These are phyloP conservation scores for Ustilago nuda DNA, from an alignment of 1,284 basidiomycete genomes.

Conservation along the genomic window DNA sequence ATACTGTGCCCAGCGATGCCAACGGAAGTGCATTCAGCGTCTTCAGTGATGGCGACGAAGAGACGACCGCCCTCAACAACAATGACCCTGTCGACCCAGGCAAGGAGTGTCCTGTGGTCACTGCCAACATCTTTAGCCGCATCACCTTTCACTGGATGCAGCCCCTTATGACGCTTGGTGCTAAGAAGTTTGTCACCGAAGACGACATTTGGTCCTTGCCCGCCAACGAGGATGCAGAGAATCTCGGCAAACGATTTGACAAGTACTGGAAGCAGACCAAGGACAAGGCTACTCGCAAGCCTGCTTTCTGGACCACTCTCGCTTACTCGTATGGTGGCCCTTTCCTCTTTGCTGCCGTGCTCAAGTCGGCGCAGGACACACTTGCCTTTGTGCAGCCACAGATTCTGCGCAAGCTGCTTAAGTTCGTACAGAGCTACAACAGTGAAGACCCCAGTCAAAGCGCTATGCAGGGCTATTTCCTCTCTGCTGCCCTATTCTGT, in stretches of 20 bases:
- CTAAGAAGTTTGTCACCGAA: slow-evolving; percentile 81
- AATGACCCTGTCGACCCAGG: slow-evolving; percentile 76
- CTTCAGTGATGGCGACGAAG: slow-evolving; percentile 47
- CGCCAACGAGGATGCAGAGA: slow-evolving; percentile 71
- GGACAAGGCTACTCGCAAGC: slow-evolving; percentile 78
- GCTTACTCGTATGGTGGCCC: slow-evolving; percentile 72
- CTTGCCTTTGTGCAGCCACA: slow-evolving; percentile 84
- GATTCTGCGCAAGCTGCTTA: slow-evolving; percentile 81
- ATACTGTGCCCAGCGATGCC: slow-evolving; percentile 21
- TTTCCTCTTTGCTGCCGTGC: slow-evolving; percentile 72
- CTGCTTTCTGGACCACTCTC: slow-evolving; percentile 75
- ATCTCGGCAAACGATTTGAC: slow-evolving; percentile 76
- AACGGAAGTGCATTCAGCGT: slow-evolving; percentile 52
- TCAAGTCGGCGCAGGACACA: slow-evolving; percentile 52
- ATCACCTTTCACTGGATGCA: slow-evolving; percentile 80
- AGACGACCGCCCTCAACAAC: slow-evolving; percentile 70
- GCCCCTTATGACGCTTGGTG: slow-evolving; percentile 76
- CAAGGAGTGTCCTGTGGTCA: slow-evolving; percentile 73
- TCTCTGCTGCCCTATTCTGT: slow-evolving; percentile 73
- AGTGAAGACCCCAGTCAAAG: slow-evolving; percentile 28
- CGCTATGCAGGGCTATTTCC: slow-evolving; percentile 57
- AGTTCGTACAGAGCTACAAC: slow-evolving; percentile 73
- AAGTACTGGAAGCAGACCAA: slow-evolving; percentile 77
- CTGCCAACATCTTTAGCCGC: slow-evolving; percentile 73
- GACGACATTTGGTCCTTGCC: slow-evolving; percentile 85